Conservation (phyloP, 768 basidiomycete genomes). For the Neoboletus subvelutipes region DNA sequence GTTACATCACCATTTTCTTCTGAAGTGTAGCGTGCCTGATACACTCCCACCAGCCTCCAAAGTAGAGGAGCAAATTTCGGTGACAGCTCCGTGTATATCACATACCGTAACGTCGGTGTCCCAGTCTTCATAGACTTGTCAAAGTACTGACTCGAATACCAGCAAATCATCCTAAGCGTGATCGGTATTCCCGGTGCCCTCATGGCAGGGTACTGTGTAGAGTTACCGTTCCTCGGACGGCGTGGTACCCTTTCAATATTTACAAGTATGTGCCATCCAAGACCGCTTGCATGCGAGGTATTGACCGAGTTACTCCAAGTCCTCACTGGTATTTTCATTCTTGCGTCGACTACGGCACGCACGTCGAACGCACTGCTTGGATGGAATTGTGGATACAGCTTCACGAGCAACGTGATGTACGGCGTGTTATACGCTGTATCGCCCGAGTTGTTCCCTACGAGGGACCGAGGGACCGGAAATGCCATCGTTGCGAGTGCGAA, state of each 20-base stretch:
- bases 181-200: constrained; percentile 58
- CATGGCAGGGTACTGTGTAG: constrained; percentile 53
- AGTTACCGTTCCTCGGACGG: constrained; percentile 49
- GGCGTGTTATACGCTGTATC: constrained; percentile 44
- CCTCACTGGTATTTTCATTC: constrained; percentile 58
- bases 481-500: constrained; percentile 52
- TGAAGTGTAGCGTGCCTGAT: neutral
- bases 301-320: constrained; percentile 24
- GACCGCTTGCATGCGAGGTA: neutral
- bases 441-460: constrained; percentile 56
- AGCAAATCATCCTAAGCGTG: constrained; percentile 58
- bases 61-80: constrained; percentile 70
- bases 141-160: constrained; percentile 7
- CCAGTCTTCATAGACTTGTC: neutral
- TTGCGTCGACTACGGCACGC: constrained; percentile 54
- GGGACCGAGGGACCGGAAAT: constrained; percentile 55
- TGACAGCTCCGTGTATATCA: constrained; percentile 65
- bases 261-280: constrained; percentile 36
- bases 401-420: constrained; percentile 58
- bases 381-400: constrained; percentile 60
- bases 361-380: constrained; percentile 51
- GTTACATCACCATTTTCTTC: neutral
- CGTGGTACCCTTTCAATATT: constrained; percentile 53
- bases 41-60: constrained; percentile 44
- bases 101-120: constrained; percentile 62